Evolutionary conservation across 305 asterid genomes (phyloP), one percentile per base, ranked within the genome.

Genomic region (Ilex paraguariensis): DNA sequence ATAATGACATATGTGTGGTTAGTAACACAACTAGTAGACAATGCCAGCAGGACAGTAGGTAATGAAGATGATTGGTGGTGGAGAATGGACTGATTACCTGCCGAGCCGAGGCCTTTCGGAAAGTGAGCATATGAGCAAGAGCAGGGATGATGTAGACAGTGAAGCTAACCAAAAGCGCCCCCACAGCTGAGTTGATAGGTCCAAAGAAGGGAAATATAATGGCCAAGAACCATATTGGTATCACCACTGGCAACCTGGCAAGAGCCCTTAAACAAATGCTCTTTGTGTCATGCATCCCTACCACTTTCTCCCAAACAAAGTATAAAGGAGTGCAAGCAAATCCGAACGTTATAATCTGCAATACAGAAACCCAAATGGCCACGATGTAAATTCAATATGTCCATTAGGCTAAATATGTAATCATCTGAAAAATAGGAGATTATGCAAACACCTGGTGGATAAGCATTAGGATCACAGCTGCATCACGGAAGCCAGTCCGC

Each of bases 291-390:
- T 80, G 88, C 75, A 82, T 54, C 10, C 86, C 81, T 3, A 82
- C 36, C 51, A 71, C 88, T 72, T 82, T 82, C 73, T 79, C 87
- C 87, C 87, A 82, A n/a, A 82, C 87, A n/a, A 82, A 82, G 65
- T 82, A 82, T 53, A 80, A n/a, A 15, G 88, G 88, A 15, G 88
- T 82, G 58, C 82, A 80, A 10, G 88, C 86, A 17, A 77, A 77
- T 51, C 84, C 88, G 36, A 82, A 82, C 2, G 88, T 82, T 61
- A 80, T 82, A 51, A 82, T 79, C 88, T 82, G 75, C 81, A 71
- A 52, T 31, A 42, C 57, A 61, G 31, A 56, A 11, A 4, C 45
- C 16, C 46, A n/a, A 36, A 36, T 36, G 42, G 42, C 9, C 6
- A 36, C 9, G 42, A 36, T 4, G 42, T 36, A 36, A 36, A 36